These are phyloP conservation scores for Anthostomella pinea DNA, from an alignment of 2,329 filamentous ascomycete species.

Conservation along the genomic window DNA sequence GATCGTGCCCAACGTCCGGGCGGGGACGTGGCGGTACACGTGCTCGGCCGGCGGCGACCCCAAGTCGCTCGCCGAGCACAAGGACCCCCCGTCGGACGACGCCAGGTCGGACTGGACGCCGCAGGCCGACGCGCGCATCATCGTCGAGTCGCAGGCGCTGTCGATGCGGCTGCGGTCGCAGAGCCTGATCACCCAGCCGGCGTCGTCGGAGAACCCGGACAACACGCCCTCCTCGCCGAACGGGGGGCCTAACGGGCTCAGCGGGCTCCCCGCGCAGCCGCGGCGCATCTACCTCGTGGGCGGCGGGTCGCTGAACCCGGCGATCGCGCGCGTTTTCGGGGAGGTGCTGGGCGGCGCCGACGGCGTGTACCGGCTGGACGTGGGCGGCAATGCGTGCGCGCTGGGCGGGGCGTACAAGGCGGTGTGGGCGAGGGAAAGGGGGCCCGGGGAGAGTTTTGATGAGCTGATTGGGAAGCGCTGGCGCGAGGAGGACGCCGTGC, in stretches of 20 bases:
- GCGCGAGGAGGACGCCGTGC: constrained; percentile 79
- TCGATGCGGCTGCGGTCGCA: constrained; percentile 84
- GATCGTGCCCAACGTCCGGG: constrained; percentile 86
- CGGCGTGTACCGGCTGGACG: constrained; percentile 89
- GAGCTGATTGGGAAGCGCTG: constrained; percentile 80
- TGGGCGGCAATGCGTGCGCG: constrained; percentile 93
- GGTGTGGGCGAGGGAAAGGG: constrained; percentile 81
- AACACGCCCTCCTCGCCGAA: no score
- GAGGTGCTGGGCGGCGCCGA: constrained; percentile 86
- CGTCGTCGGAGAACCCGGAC: constrained; percentile 38
- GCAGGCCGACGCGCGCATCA: constrained; percentile 74
- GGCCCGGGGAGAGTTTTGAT: constrained; percentile 69
- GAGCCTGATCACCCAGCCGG: constrained; percentile 68
- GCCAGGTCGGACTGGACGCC: constrained; percentile 50
- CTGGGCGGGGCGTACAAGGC: constrained; percentile 94
- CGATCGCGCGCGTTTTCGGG: constrained; percentile 80
- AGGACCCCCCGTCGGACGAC: neutral
- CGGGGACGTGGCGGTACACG: constrained; percentile 83
- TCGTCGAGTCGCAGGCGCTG: constrained; percentile 92
- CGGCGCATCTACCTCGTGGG: constrained; percentile 91
- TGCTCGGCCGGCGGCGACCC: constrained; percentile 55
- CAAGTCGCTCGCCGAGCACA: constrained; percentile 41
- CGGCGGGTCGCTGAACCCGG: constrained; percentile 83
- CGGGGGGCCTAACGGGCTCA: no score
- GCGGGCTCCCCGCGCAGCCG: no score